Evolutionary conservation across 768 basidiomycete genomes (phyloP).

Genomic region (Chiua virens): DNA sequence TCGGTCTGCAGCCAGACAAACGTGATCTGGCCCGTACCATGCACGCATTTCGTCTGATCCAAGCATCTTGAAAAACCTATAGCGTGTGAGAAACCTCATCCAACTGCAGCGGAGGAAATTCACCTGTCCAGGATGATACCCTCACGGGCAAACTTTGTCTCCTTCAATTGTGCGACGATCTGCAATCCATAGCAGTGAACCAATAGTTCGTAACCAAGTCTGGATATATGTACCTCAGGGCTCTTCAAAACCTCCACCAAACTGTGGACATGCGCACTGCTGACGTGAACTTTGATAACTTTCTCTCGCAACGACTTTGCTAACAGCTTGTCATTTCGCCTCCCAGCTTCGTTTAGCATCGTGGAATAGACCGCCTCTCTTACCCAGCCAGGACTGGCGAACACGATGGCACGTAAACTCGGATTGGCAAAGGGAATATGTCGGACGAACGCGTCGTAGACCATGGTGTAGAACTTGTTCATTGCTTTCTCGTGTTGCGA

Average conservation of each 20-base stretch:
- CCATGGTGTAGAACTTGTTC: conserved; percentile 73
- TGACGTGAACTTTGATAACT: conserved; percentile 87
- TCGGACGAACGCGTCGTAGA: conserved; percentile 85
- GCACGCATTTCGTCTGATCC: conserved; percentile 92
- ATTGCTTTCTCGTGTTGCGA: conserved; percentile 94
- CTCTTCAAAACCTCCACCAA: conserved; percentile 92
- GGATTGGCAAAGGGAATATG: conserved; percentile 83
- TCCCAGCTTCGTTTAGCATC: conserved; percentile 77
- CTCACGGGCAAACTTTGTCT: conserved; percentile 95
- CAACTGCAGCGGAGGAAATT: background rate
- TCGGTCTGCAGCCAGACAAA: conserved; percentile 84
- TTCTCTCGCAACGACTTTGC: conserved; percentile 76
- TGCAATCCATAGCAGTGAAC: conserved; percentile 28
- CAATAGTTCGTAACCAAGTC: background rate
- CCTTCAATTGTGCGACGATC: conserved; percentile 78
- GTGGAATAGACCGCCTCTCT: conserved; percentile 85
- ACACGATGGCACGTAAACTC: conserved; percentile 83
- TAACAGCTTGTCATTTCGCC: conserved; percentile 81
- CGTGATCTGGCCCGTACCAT: conserved; percentile 98
- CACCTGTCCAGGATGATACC: conserved; percentile 89
- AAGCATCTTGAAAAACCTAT: conserved; percentile 97
- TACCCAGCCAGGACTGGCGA: conserved; percentile 97
- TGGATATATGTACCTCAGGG: conserved; percentile 66
- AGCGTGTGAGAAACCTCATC: background rate
- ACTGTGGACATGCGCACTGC: conserved; percentile 93